Base-by-base conservation (phyloP, 306 rosid species). In the Lathyrus aphaca region DNA sequence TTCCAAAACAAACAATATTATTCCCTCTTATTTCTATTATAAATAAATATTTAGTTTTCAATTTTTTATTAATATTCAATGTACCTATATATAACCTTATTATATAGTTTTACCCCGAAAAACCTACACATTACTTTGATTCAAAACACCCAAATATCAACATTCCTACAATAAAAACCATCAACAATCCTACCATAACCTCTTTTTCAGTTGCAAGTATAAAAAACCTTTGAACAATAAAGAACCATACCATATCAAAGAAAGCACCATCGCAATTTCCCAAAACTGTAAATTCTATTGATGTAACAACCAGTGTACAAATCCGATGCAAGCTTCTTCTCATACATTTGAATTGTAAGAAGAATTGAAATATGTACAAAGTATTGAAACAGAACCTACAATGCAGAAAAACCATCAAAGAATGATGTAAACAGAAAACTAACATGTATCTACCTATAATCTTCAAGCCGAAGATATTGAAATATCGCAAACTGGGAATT, bases 381-480 rank as follows among this genome's bases (percentile, higher is more conserved):
- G 50, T 21, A 19, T 32, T 60, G 35, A 50, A 58, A 50, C 32
- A 8, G 6, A 43, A 0, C 55, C 65, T 44, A 54, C 62, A 61
- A 68, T 4, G 10, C 64, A 74, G 14, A 56, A 61, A 77, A 17
- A n/a, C 72, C 88, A 81, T 83, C 91, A 79, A 77, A 83, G 85
- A 79, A 78, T 82, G 80, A 82, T 77, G 83, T 67, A 63, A 64
- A 53, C 32, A 77, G 15, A 13, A 43, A 60, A 18, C 14, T 12
- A 6, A 16, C n/a, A 51, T 55, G 72, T 46, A 2, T 42, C 19
- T 19, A 42, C 30, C 64, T 57, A 50, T 42, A 27, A 79, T 59
- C 70, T 74, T 55, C 72, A 11, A 60, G 58, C 15, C 1, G 67
- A 64, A 71, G 74, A 45, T 17, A 10, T 14, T 4, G 11, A 35